Evolutionary conservation across 2,329 filamentous ascomycete genomes (phyloP), one percentile per base, ranked within the genome.

Genomic region (Aspergillus sp.): DNA sequence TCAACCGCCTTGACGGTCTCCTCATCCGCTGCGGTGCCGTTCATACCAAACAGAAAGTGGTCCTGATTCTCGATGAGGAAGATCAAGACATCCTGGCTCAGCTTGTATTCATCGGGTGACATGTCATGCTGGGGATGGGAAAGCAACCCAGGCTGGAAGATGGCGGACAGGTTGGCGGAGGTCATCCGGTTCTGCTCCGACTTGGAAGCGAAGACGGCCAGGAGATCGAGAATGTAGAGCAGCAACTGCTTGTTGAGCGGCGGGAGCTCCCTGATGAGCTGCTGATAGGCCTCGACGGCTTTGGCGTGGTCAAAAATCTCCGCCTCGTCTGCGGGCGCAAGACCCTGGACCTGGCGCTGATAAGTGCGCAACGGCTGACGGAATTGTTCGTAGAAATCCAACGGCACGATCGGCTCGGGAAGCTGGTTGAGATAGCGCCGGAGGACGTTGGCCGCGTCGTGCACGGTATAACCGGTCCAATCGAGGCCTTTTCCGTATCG

Each of bases 31-130:
- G 83, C 90, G n/a, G 90, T 96, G 41, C 93, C 93, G 64, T 90
- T 88, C 93, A 98, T 98, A 47, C 93, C 93, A 55, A 98, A 94
- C 55, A 98, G 75, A 75, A 98, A 98, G 68, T 95, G 88, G 62
- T 98, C 93, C 67, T 98, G 93, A 61, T 98, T 95, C 64, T 97
- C 90, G 56, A 98, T 98, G 58, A 98, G 74, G 68, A 98, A 98
- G 44, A 98, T 95, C 54, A 98, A 79, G 17, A 98, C 91, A 60
- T 93, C 91, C 75, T 98, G 93, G 64, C 94, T 97, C 5, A 98
- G 75, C 27, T 89, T 84, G 66, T 98, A 98, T 63, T 97, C 91
- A 49, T 87, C 82, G 0, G 93, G 93, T 0, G 89, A 85, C 91
- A 98, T 97, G 62, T 95, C 90, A 66, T 98, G 93, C 50, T 81